Percentiles rank a stretch among this genome's conserved stretches.
These are phyloP conservation scores for Citrus medica DNA, from an alignment of 345 rosid species.

Conservation along the genomic window DNA sequence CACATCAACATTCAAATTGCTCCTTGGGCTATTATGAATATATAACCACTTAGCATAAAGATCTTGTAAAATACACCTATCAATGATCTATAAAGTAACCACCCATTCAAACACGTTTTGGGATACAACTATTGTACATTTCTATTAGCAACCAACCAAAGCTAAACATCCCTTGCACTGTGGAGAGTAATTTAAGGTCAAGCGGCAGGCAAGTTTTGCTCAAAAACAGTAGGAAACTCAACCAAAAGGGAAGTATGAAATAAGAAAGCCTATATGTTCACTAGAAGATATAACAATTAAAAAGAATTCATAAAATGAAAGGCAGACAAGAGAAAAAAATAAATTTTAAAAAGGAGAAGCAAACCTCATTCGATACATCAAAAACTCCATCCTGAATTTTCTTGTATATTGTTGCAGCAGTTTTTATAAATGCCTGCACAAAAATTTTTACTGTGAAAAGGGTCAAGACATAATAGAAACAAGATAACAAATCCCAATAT, in stretches of 20 bases:
- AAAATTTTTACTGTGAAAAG: not conserved
- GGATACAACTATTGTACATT: not conserved
- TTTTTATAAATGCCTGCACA: slow-evolving; percentile 82
- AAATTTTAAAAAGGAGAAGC: slow-evolving; percentile 1
- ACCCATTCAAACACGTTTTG: not conserved
- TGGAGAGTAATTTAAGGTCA: not conserved
- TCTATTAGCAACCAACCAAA: not conserved
- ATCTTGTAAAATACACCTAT: not conserved
- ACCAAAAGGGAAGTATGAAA: not conserved
- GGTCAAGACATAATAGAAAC: slow-evolving; percentile 1
- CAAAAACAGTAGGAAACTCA: not conserved
- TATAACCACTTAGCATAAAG: not conserved
- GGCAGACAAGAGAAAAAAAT: not conserved
- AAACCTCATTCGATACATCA: slow-evolving; percentile 92
- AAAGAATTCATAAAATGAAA: not conserved
- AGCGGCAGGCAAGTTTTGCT: not conserved
- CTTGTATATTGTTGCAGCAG: slow-evolving; percentile 93
- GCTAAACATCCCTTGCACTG: not conserved
- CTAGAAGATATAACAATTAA: no score
- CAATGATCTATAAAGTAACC: not conserved
- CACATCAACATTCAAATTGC: not conserved
- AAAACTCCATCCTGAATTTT: slow-evolving; percentile 98
- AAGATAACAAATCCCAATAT: not conserved
- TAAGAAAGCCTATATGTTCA: not conserved
- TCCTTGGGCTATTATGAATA: not conserved